Evolutionary conservation across 225 moss, liverwort and hornwort genomes (phyloP).

Genomic region (Neckera pumila): DNA sequence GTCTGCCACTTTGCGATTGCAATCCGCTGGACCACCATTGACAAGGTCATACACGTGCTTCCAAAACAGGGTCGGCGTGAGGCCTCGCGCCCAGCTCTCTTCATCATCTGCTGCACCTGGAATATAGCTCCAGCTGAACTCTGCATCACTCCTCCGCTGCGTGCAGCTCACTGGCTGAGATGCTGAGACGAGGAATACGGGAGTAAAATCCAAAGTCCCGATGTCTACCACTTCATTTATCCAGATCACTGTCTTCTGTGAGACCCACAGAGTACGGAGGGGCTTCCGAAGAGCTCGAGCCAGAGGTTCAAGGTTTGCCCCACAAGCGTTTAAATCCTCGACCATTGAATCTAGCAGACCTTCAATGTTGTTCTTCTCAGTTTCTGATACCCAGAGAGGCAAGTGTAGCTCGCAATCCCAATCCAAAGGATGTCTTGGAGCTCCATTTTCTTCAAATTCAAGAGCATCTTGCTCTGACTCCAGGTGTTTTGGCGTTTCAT

Average conservation of each 20-base stretch:
- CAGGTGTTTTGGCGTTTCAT: neutral
- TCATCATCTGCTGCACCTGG: constrained; percentile 94
- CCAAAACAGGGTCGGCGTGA: constrained; percentile 75
- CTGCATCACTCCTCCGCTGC: constrained; percentile 61
- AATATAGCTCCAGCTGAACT: constrained; percentile 92
- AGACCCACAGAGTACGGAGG: constrained; percentile 75
- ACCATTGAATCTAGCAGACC: constrained; percentile 60
- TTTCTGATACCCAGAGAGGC: constrained; percentile 77
- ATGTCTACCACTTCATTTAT: constrained; percentile 79
- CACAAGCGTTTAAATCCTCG: constrained; percentile 42
- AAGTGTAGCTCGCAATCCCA: constrained; percentile 78
- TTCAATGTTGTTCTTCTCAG: constrained; percentile 74
- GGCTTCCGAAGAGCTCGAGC: constrained; percentile 54
- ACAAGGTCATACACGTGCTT: constrained; percentile 54
- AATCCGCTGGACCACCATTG: constrained; percentile 50
- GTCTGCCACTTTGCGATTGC: constrained; percentile 67
- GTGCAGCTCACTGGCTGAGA: constrained; percentile 55
- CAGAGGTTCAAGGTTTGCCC: constrained; percentile 51
- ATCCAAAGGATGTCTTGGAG: neutral
- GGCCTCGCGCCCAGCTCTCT: constrained; percentile 87
- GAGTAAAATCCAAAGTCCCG: constrained; percentile 63
- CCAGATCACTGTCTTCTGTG: constrained; percentile 83
- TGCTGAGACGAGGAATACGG: constrained; percentile 75
- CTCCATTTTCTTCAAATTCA: neutral
- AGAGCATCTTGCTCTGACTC: neutral